Conservation (phyloP, 2,329 filamentous ascomycete genomes). For the Phaeophleospora eucalypticola region DNA sequence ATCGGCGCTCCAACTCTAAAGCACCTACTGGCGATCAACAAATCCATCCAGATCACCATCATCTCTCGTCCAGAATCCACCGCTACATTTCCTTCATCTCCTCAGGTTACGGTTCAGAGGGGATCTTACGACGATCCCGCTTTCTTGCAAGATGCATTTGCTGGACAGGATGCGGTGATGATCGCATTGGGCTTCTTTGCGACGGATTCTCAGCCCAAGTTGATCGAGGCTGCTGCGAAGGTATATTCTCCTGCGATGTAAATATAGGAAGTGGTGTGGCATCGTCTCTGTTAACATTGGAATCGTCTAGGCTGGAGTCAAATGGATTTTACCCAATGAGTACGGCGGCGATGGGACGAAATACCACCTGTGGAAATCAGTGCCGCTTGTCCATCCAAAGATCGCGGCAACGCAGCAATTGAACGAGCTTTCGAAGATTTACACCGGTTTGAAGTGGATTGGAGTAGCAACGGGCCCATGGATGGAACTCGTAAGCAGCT, state of each 20-base stretch:
- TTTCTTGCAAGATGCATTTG: slow-evolving; percentile 22
- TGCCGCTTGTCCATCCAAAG: slow-evolving; percentile 17
- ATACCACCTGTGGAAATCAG: slow-evolving; percentile 14
- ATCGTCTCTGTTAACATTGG: no score
- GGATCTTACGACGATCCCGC: slow-evolving; percentile 25
- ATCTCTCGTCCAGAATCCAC: slow-evolving; percentile 36
- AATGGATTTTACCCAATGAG: slow-evolving; percentile 24
- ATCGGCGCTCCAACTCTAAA: slow-evolving; percentile 31
- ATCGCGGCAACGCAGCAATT: slow-evolving; percentile 21
- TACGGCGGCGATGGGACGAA: slow-evolving; percentile 24
- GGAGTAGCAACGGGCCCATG: slow-evolving; percentile 29
- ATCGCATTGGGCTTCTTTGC: slow-evolving; percentile 28
- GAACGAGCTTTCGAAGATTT: slow-evolving; percentile 19
- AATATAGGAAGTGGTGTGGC: no score
- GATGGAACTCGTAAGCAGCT: slow-evolving; percentile 22
- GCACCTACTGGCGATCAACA: slow-evolving; percentile 28
- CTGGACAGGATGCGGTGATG: slow-evolving; percentile 30
- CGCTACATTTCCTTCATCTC: slow-evolving; percentile 36
- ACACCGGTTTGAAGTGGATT: slow-evolving; percentile 39
- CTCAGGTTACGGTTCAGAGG: slow-evolving; percentile 23
- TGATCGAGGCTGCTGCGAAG: slow-evolving; percentile 25
- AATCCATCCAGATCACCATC: slow-evolving; percentile 34
- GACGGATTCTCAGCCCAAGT: slow-evolving; percentile 12
- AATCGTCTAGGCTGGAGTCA: slow-evolving; percentile 24
- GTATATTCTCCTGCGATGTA: no score